phyloP scores from a whole-genome alignment of 352 stramenopile species.

The Globisporangium echinulatum region DNA sequence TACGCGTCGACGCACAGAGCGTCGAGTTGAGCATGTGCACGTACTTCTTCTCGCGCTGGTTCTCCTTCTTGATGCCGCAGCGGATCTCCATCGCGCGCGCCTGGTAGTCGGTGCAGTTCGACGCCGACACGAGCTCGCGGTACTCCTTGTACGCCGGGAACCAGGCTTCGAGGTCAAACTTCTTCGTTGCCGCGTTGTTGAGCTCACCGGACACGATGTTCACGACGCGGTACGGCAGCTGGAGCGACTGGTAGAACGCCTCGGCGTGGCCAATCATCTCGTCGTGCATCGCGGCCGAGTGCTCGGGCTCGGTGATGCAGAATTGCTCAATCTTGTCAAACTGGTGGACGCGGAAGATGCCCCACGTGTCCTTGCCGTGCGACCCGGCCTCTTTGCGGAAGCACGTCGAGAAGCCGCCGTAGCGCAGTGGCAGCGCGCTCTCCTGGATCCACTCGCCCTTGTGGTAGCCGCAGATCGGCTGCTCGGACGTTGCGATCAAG shows the following conservation, averaged over 20 bases:
- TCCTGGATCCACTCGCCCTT: conserved; percentile 90
- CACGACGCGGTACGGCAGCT: conserved; percentile 98
- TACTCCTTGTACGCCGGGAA: conserved; percentile 99
- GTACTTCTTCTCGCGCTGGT: conserved; percentile 95
- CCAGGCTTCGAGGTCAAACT: conserved; percentile 99
- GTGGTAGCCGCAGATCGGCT: conserved; percentile 99
- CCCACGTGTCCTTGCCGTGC: conserved; percentile 98
- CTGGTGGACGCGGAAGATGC: conserved; percentile 99
- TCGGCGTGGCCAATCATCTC: conserved; percentile 91
- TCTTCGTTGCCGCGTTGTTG: conserved; percentile 99
- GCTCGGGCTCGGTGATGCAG: conserved; percentile 93
- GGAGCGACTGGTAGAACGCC: conserved; percentile 98
- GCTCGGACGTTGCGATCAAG: conserved; percentile 99
- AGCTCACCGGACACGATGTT: conserved; percentile 98
- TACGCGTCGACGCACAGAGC: conserved; percentile 96
- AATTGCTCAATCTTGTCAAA: conserved; percentile 99
- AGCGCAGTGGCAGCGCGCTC: conserved; percentile 72
- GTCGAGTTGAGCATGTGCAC: conserved; percentile 99
- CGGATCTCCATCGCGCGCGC: conserved; percentile 96
- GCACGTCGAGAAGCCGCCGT: conserved; percentile 97
- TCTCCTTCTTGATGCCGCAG: conserved; percentile 95
- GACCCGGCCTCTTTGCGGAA: conserved; percentile 99
- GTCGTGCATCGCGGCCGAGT: conserved; percentile 89
- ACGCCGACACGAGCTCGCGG: conserved; percentile 98
- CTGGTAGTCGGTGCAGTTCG: conserved; percentile 99